Evolutionary conservation across 2,329 filamentous ascomycete species (phyloP).

Genomic region (Hypoxylon sp.): DNA sequence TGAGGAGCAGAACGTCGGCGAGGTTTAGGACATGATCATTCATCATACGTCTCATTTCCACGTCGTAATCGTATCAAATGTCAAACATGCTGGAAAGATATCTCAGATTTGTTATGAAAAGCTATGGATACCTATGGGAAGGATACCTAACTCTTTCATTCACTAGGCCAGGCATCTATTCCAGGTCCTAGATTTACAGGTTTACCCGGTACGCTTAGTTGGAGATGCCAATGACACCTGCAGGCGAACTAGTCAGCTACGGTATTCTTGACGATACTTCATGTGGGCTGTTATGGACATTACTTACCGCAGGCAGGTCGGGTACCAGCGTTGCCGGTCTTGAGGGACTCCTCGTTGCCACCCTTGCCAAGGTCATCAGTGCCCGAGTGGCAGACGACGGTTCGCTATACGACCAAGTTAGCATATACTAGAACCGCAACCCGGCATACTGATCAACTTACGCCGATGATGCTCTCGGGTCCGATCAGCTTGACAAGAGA

Average conservation of each 20-base stretch:
- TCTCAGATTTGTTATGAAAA: slow-evolving; percentile 5
- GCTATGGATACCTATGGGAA: slow-evolving; percentile 12
- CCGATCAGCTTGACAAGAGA: slow-evolving; percentile 94
- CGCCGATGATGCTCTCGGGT: slow-evolving; percentile 91
- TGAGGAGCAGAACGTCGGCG: neutral
- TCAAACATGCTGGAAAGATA: neutral
- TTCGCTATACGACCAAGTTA: slow-evolving; percentile 68
- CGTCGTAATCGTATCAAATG: neutral
- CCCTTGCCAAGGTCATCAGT: slow-evolving; percentile 97
- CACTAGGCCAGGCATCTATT: slow-evolving; percentile 6
- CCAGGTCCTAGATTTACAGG: slow-evolving; percentile 1
- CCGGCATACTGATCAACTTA: slow-evolving; percentile 53
- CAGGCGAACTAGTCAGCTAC: slow-evolving; percentile 9
- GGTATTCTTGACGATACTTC: neutral
- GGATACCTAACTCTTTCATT: slow-evolving; percentile 12
- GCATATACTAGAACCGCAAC: slow-evolving; percentile 2
- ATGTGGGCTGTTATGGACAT: neutral
- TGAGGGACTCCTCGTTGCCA: slow-evolving; percentile 92
- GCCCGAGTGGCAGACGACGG: slow-evolving; percentile 91
- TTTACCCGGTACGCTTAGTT: slow-evolving; percentile 39
- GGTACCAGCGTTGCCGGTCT: slow-evolving; percentile 94
- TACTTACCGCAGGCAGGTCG: slow-evolving; percentile 91
- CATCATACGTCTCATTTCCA: neutral
- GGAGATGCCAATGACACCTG: slow-evolving; percentile 89
- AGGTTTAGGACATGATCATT: too few relatives aligned